Percentiles rank a stretch among this genome's conserved stretches.
phyloP scores from a whole-genome alignment of 2,329 filamentous ascomycete species.

The Colletotrichum salicis region DNA sequence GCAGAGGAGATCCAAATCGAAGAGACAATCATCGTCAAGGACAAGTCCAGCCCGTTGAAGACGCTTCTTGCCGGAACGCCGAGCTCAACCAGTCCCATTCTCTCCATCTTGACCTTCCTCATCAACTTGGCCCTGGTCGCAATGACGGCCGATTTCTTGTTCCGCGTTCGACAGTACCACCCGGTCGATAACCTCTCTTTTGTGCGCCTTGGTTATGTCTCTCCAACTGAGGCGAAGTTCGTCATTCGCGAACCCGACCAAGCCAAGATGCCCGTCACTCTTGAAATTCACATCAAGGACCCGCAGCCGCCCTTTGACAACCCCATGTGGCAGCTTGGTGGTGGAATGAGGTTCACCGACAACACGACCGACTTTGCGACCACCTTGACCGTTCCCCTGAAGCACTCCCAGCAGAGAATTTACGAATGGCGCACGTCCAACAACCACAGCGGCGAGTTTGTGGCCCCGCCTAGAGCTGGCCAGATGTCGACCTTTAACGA shows the following conservation, averaged over 20 bases:
- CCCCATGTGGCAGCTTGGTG: constrained; percentile 73
- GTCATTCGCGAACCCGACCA: constrained; percentile 86
- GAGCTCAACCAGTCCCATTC: constrained; percentile 72
- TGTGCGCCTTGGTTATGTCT: constrained; percentile 87
- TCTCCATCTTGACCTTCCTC: constrained; percentile 74
- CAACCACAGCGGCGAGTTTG: constrained; percentile 85
- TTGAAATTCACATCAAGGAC: constrained; percentile 72
- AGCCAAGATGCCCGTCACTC: constrained; percentile 77
- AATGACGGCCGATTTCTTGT: constrained; percentile 81
- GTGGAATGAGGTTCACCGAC: constrained; percentile 72
- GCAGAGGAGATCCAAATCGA: constrained; percentile 68
- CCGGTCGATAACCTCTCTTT: constrained; percentile 83
- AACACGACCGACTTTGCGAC: constrained; percentile 87
- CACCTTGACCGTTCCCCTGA: constrained; percentile 72
- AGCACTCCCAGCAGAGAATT: constrained; percentile 73
- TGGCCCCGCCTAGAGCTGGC: constrained; percentile 78
- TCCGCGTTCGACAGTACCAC: constrained; percentile 76
- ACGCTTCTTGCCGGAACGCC: constrained; percentile 82
- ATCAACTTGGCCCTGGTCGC: constrained; percentile 77
- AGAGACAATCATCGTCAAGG: constrained; percentile 69
- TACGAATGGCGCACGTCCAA: constrained; percentile 91
- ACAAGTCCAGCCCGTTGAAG: constrained; percentile 67
- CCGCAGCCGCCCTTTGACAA: constrained; percentile 63
- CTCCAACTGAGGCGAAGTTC: constrained; percentile 80
- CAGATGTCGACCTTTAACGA: constrained; percentile 67